Evolutionary conservation across 2,329 filamentous ascomycete species (phyloP).

Genomic region (Metarhizium guizhouense): DNA sequence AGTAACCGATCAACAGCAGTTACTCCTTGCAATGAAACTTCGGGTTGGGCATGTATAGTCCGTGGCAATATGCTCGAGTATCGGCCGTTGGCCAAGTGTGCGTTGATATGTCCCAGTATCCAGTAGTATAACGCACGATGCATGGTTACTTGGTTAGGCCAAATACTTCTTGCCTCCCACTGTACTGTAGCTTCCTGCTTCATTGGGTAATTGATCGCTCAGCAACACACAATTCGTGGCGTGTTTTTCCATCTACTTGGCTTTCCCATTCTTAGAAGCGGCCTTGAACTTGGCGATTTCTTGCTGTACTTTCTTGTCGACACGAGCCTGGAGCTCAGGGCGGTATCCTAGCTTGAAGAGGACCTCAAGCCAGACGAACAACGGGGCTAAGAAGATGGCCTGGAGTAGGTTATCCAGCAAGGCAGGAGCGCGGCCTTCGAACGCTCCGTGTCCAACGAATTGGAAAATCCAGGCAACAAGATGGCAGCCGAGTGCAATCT

Average conservation of each 20-base stretch:
- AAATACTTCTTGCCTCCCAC: not conserved
- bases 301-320: constrained; percentile 65
- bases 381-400: constrained; percentile 83
- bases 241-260: constrained; percentile 26
- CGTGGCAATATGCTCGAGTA: not conserved
- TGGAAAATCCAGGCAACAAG: constrained; percentile 76
- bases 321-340: constrained; percentile 71
- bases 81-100: not conserved
- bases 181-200: not conserved
- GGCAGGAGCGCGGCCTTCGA: constrained; percentile 80
- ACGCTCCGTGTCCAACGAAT: constrained; percentile 84
- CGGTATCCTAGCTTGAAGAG: constrained; percentile 88
- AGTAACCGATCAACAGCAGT: not conserved
- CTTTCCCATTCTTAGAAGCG: constrained; percentile 45
- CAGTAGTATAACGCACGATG: not conserved
- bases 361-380: constrained; percentile 95
- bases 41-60: not conserved
- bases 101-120: not conserved
- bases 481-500: constrained; percentile 57
- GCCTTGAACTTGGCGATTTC: constrained; percentile 69
- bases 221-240: not conserved
- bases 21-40: not conserved
- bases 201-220: not conserved
- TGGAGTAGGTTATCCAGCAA: constrained; percentile 87
- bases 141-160: not conserved